phyloP scores from a whole-genome alignment of 331 rosid species.

The Ulmus americana region DNA sequence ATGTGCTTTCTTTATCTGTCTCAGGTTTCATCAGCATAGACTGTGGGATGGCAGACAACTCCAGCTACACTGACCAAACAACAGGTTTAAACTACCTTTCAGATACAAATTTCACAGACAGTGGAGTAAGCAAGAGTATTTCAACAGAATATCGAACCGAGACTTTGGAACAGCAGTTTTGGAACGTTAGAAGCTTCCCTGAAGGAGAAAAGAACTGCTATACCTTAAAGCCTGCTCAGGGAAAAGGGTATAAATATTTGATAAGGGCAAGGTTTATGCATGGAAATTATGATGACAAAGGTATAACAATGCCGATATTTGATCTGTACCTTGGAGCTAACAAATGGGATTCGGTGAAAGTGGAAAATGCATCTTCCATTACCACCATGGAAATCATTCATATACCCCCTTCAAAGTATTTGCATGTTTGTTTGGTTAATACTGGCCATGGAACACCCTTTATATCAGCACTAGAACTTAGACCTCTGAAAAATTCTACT shows the following conservation, averaged over 20 bases:
- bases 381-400: conserved; percentile 23
- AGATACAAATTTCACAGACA: conserved; percentile 18
- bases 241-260: conserved; percentile 18
- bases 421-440: conserved; percentile 23
- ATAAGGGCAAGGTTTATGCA: conserved; percentile 29
- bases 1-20: background rate
- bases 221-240: conserved; percentile 17
- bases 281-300: conserved; percentile 17
- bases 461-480: conserved; percentile 21
- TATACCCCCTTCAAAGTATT: conserved; percentile 5
- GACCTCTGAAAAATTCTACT: conserved; percentile 18
- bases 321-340: conserved; percentile 28
- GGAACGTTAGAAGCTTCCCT: conserved; percentile 24
- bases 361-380: background rate
- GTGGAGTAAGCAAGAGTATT: conserved; percentile 13
- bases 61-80: conserved; percentile 21
- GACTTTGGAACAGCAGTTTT: conserved; percentile 5
- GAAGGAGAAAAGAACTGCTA: conserved; percentile 25
- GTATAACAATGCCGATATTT: conserved; percentile 5
- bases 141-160: background rate
- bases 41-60: conserved; percentile 20
- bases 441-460: conserved; percentile 27
- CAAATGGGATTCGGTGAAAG: conserved; percentile 17
- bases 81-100: conserved; percentile 23
- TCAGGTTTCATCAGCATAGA: conserved; percentile 25